These are phyloP conservation scores for Thalia dealbata DNA, from an alignment of 176 grass and related monocot genomes.

Conservation along the genomic window DNA sequence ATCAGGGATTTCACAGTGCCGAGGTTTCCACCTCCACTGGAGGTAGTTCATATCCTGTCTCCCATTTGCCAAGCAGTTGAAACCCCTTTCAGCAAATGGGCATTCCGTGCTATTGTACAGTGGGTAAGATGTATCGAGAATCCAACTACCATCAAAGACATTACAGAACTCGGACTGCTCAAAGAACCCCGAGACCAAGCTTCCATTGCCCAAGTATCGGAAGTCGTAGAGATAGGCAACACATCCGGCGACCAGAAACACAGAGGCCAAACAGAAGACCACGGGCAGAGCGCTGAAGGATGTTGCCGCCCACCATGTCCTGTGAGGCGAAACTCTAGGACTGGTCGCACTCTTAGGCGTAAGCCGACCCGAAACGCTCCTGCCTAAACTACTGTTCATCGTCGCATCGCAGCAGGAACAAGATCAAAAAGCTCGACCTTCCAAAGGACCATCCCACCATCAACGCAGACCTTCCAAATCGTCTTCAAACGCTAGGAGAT, in stretches of 20 bases:
- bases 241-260: conserved; percentile 46
- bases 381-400: conserved; percentile 54
- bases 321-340: conserved; percentile 47
- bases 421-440: conserved; percentile 13
- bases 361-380: conserved; percentile 57
- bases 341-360: conserved; percentile 51
- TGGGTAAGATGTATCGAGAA: conserved; percentile 41
- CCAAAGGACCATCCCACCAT: conserved; percentile 17
- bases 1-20: conserved; percentile 43
- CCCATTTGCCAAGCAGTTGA: conserved; percentile 89
- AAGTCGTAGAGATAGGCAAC: conserved; percentile 48
- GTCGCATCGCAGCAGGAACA: conserved; percentile 24
- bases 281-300: conserved; percentile 44
- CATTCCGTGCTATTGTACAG: conserved; percentile 83
- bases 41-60: conserved; percentile 65
- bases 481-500: conserved; percentile 4
- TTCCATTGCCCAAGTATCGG: conserved; percentile 38
- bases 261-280: conserved; percentile 38
- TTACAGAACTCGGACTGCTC: conserved; percentile 34
- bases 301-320: conserved; percentile 60
- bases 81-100: conserved; percentile 77
- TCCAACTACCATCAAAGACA: conserved; percentile 86
- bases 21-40: conserved; percentile 93
- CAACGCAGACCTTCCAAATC: conserved; percentile 8
- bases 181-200: conserved; percentile 30